phyloP scores from a whole-genome alignment of 176 grass and related monocot genomes.

The Poa annua region DNA sequence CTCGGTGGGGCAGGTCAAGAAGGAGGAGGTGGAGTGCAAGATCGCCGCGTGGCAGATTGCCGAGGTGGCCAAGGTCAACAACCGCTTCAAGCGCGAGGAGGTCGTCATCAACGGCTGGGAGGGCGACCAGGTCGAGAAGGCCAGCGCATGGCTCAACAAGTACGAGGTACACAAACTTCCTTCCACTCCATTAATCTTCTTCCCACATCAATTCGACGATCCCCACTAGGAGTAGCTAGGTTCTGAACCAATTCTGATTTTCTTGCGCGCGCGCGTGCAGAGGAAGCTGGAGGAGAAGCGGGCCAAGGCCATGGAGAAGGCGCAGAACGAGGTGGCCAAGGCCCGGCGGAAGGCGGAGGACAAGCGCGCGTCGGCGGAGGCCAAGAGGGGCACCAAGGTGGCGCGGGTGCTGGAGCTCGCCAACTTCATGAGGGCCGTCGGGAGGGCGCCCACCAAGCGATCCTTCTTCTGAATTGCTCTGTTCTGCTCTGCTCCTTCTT shows the following conservation, averaged over 20 bases:
- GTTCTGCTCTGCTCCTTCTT: not conserved
- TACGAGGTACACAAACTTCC: slow-evolving; percentile 62
- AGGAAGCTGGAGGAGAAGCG: slow-evolving; percentile 95
- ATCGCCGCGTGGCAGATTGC: slow-evolving; percentile 95
- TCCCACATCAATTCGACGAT: slow-evolving; percentile 1
- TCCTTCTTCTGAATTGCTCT: slow-evolving; percentile 70
- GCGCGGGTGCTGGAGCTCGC: slow-evolving; percentile 85
- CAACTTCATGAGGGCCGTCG: slow-evolving; percentile 90
- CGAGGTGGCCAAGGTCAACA: slow-evolving; percentile 92
- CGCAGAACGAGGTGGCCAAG: slow-evolving; percentile 94
- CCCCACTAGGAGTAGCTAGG: not conserved
- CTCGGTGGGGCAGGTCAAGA: slow-evolving; percentile 81
- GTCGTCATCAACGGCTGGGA: slow-evolving; percentile 92
- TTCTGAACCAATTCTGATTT: slow-evolving; percentile 1
- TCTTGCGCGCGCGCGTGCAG: slow-evolving; percentile 24
- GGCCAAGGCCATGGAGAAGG: slow-evolving; percentile 91
- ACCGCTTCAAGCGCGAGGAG: slow-evolving; percentile 93
- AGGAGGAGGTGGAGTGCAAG: slow-evolving; percentile 94
- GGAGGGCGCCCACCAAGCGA: slow-evolving; percentile 84
- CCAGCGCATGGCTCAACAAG: slow-evolving; percentile 78
- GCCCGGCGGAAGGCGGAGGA: slow-evolving; percentile 83
- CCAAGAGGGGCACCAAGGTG: slow-evolving; percentile 89
- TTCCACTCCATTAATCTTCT: not conserved
- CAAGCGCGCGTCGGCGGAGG: slow-evolving; percentile 92
- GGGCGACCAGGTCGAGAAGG: slow-evolving; percentile 85